These are phyloP conservation scores for Helianthus annuus DNA, from an alignment of 129 eudicot species.

Conservation along the genomic window HanXRQr2.0-SUNRISE NC_035439.2:22376517-22377016, in stretches of 20 bases:
- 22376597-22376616: background rate
- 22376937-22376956: background rate
- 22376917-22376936: background rate
- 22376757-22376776: too few species aligned
- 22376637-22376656: background rate
- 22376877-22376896: background rate
- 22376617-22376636: background rate
- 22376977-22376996: background rate
- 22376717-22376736: background rate
- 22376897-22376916: conserved; percentile 2
- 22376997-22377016: background rate
- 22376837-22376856: background rate
- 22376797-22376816: background rate
- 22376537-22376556: background rate
- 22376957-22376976: conserved; percentile 9
- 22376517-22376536: background rate
- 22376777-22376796: too few species aligned
- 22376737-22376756: too few species aligned
- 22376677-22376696: background rate
- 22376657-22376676: background rate
- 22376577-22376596: conserved; percentile 1
- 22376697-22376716: background rate
- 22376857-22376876: background rate
- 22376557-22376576: background rate
- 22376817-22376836: background rate